Conservation (phyloP, 176 grass and related monocot genomes). For the Dactylis glomerata region DNA sequence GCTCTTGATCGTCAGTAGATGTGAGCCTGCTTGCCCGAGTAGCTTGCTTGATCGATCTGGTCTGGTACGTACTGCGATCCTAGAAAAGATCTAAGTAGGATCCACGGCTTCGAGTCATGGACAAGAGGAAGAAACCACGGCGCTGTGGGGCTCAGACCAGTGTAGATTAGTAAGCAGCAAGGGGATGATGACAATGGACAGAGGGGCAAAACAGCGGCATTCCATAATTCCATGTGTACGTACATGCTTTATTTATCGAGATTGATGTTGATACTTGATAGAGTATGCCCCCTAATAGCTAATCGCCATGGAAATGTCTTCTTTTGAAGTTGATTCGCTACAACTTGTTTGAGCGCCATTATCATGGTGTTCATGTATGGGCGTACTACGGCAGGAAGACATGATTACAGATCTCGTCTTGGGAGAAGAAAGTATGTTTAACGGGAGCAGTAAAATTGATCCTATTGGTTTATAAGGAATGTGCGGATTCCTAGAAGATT, state of each 20-base stretch:
- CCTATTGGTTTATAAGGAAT: neutral
- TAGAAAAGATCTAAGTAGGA: conserved; percentile 20
- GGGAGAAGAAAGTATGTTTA: neutral
- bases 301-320: neutral
- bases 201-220: neutral
- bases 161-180: conserved; percentile 2
- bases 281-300: neutral
- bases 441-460: neutral
- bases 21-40: neutral
- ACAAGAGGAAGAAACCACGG: conserved; percentile 45
- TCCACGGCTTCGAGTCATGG: conserved; percentile 23
- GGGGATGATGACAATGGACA: conserved; percentile 21
- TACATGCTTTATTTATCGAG: neutral
- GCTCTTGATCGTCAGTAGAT: no score
- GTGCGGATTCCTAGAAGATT: neutral
- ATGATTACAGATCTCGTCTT: conserved; percentile 15
- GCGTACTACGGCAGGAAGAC: neutral
- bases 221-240: neutral
- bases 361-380: neutral
- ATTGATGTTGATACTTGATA: conserved; percentile 14
- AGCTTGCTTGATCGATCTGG: neutral
- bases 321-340: conserved; percentile 3
- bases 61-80: neutral
- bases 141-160: conserved; percentile 3
- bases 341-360: conserved; percentile 3